A percentile compares a stretch with the other conserved stretches of the same genome.
phyloP scores from a whole-genome alignment of 345 rosid genomes.

The Conringia planisiliqua region DNA sequence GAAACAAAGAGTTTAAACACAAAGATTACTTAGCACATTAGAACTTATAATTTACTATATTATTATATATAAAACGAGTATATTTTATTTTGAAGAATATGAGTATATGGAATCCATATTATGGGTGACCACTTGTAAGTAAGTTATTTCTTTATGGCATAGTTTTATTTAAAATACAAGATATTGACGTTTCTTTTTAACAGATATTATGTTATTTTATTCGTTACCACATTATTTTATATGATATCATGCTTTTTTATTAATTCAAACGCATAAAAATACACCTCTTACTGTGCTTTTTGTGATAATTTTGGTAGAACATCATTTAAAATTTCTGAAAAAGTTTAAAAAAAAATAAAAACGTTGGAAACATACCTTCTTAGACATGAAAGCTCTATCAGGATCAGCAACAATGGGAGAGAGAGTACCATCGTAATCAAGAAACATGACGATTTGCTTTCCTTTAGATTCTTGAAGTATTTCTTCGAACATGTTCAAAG shows the following conservation, averaged over 20 bases:
- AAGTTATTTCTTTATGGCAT: neutral
- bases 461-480: constrained; percentile 58
- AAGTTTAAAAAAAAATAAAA: neutral
- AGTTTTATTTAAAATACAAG: no score
- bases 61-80: neutral
- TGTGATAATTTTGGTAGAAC: neutral
- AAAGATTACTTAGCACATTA: neutral
- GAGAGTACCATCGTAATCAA: constrained; percentile 92
- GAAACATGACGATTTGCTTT: constrained; percentile 80
- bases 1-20: neutral
- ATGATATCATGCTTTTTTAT: neutral
- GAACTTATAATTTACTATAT: no score
- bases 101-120: no score
- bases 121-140: neutral
- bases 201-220: neutral
- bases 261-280: neutral
- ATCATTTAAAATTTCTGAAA: neutral
- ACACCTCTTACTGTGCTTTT: neutral
- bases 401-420: constrained; percentile 93
- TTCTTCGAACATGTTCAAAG: constrained; percentile 67
- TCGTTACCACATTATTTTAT: neutral
- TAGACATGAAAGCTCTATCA: constrained; percentile 81
- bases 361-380: constrained; percentile 45
- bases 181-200: neutral
- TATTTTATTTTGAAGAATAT: neutral